phyloP scores from a whole-genome alignment of 495 filamentous ascomycete genomes.

The Penicillium nucicola region DNA sequence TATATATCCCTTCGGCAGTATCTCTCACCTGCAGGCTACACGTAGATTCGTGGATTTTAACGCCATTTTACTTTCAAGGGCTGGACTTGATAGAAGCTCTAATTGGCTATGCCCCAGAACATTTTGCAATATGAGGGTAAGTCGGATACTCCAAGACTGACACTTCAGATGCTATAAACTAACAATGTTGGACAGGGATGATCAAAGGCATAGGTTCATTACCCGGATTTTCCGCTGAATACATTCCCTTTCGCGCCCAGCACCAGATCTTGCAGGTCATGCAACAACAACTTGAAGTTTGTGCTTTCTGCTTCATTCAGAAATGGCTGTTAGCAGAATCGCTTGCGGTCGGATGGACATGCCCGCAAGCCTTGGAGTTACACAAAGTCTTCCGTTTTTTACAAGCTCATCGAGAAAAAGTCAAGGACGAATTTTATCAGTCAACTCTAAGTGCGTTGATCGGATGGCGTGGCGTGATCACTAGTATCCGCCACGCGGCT shows the following conservation, averaged over 20 bases:
- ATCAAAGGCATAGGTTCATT: neutral
- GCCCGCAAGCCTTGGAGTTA: neutral
- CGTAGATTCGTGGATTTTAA: too few relatives aligned
- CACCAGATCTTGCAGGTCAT: neutral
- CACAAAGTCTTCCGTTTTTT: neutral
- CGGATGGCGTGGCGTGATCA: too few relatives aligned
- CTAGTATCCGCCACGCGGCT: too few relatives aligned
- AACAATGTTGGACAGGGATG: neutral
- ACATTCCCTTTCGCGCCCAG: neutral
- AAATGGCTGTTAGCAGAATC: neutral
- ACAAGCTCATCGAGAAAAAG: neutral
- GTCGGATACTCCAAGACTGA: neutral
- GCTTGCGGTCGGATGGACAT: neutral
- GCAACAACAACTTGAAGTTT: neutral
- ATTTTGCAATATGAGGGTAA: neutral
- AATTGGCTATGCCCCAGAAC: neutral
- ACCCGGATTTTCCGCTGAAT: neutral
- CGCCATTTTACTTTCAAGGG: too few relatives aligned
- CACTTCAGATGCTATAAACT: neutral
- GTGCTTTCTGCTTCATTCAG: neutral
- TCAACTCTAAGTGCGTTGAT: neutral
- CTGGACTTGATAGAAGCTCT: neutral
- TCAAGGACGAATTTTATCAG: neutral
- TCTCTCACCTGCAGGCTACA: too few relatives aligned
- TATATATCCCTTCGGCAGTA: too few relatives aligned